A percentile compares a stretch with the other conserved stretches of the same genome.
Evolutionary conservation across 2,329 filamentous ascomycete species (phyloP).

Genomic region (Ophiostoma fasciatum): DNA sequence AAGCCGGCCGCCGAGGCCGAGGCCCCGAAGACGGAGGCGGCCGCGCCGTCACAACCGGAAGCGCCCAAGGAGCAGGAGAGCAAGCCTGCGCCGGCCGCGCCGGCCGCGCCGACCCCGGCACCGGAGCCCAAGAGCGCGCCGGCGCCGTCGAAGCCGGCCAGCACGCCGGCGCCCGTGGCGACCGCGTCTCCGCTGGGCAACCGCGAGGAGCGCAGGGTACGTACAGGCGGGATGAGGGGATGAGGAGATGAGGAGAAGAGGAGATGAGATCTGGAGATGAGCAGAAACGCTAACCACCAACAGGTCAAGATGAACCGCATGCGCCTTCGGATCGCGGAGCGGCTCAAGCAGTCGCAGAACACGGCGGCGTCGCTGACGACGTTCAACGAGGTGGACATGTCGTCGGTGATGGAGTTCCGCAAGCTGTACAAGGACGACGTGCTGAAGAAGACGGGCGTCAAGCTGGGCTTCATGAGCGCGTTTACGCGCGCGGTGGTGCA

Average conservation of each 20-base stretch:
- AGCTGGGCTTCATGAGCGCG: constrained; percentile 99
- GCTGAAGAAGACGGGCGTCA: constrained; percentile 89
- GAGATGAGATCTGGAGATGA: too few species aligned
- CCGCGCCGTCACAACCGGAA: constrained; percentile 13
- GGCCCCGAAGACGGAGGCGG: constrained; percentile 14
- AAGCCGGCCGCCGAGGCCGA: constrained; percentile 26
- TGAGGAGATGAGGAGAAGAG: too few species aligned
- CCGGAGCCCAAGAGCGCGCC: constrained; percentile 18
- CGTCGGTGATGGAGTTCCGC: constrained; percentile 88
- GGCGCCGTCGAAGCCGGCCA: constrained; percentile 15
- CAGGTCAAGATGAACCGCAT: constrained; percentile 99
- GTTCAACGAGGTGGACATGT: constrained; percentile 99
- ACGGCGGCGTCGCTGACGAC: constrained; percentile 93
- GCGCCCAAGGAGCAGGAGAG: constrained; percentile 20
- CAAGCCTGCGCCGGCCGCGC: constrained; percentile 21
- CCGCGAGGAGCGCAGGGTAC: constrained; percentile 77
- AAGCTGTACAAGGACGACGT: constrained; percentile 96
- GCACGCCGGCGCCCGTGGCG: constrained; percentile 23
- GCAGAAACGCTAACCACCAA: too few species aligned
- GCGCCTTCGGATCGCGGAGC: constrained; percentile 92
- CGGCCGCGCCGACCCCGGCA: constrained; percentile 11
- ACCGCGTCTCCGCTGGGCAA: constrained; percentile 41
- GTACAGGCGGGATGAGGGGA: constrained; percentile 22
- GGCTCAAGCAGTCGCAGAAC: constrained; percentile 98
- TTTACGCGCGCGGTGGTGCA: constrained; percentile 83